Percentiles rank a stretch among this genome's conserved stretches.
These are phyloP conservation scores for Ganoderma leucocontextum DNA, from an alignment of 1,284 basidiomycete genomes.

Conservation along the genomic window DNA sequence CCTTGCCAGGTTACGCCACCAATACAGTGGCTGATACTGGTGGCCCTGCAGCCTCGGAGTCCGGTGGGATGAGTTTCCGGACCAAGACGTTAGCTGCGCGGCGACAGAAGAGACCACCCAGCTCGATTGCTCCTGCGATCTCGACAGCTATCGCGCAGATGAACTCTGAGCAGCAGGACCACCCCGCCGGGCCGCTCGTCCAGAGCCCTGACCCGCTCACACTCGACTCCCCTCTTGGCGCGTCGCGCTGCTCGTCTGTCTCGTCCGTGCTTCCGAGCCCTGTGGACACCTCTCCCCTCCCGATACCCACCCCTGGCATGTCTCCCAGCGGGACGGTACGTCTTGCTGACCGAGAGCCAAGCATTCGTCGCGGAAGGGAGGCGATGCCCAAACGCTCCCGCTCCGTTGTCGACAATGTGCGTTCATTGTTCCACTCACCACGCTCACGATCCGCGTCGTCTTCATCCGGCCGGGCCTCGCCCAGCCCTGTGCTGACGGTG, in stretches of 20 bases:
- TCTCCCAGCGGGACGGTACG: constrained; percentile 37
- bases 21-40: neutral
- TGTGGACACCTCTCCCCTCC: constrained; percentile 33
- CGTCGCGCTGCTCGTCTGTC: constrained; percentile 57
- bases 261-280: constrained; percentile 50
- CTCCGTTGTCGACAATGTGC: constrained; percentile 59
- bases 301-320: constrained; percentile 37
- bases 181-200: constrained; percentile 20
- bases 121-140: constrained; percentile 48
- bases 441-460: constrained; percentile 33
- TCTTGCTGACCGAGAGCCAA: constrained; percentile 15
- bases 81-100: constrained; percentile 46
- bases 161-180: constrained; percentile 32
- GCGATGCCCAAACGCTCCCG: constrained; percentile 52
- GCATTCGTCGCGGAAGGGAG: constrained; percentile 29
- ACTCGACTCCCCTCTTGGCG: constrained; percentile 52
- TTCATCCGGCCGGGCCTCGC: constrained; percentile 26
- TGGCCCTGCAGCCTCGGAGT: neutral
- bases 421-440: constrained; percentile 50
- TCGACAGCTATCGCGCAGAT: constrained; percentile 31
- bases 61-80: constrained; percentile 32
- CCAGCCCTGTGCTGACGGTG: constrained; percentile 23
- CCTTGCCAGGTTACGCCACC: constrained; percentile 5
- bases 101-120: constrained; percentile 51
- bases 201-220: constrained; percentile 36